These are phyloP conservation scores for Flagelloscypha sp. DNA, from an alignment of 768 basidiomycete genomes.

Conservation along the genomic window DNA sequence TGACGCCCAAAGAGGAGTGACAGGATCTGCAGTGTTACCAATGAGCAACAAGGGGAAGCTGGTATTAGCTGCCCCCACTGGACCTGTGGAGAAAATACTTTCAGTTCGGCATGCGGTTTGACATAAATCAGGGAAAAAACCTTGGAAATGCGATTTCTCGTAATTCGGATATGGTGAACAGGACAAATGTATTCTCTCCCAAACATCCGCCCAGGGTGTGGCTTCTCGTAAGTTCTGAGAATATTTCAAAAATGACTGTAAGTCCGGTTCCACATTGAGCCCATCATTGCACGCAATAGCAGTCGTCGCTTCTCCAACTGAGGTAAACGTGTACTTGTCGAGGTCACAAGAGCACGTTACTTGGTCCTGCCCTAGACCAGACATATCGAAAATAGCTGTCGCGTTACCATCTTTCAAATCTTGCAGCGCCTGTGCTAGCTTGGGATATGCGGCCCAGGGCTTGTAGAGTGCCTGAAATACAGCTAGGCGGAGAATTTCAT, in stretches of 20 bases:
- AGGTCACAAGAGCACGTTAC: slow-evolving; percentile 5
- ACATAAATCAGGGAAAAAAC: slow-evolving; percentile 1
- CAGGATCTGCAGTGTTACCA: slow-evolving; percentile 18
- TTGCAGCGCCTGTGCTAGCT: slow-evolving; percentile 3
- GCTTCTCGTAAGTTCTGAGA: slow-evolving; percentile 7
- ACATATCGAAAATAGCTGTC: slow-evolving; percentile 8
- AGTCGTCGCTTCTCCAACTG: slow-evolving; percentile 3
- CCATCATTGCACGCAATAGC: slow-evolving; percentile 14
- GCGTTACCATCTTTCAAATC: slow-evolving; percentile 2
- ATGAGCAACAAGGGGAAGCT: slow-evolving; percentile 18
- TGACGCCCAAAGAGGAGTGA: slow-evolving; percentile 8
- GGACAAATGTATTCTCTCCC: slow-evolving; percentile 5
- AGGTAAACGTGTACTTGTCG: too few species aligned
- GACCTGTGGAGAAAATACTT: slow-evolving; percentile 5
- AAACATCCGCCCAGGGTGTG: slow-evolving; percentile 14
- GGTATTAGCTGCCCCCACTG: slow-evolving; percentile 12
- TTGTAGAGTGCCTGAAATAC: slow-evolving; percentile 1
- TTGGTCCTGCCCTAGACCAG: slow-evolving; percentile 1
- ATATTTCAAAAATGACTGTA: slow-evolving; percentile 6
- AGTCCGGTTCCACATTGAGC: slow-evolving; percentile 5
- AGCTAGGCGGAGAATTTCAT: not conserved
- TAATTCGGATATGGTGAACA: too few species aligned
- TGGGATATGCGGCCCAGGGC: not conserved
- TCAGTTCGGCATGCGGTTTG: not conserved
- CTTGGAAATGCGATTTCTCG: too few species aligned